Conservation (phyloP, 1,139 yeast genomes). For the Scheffersomyces segobiensis region DNA sequence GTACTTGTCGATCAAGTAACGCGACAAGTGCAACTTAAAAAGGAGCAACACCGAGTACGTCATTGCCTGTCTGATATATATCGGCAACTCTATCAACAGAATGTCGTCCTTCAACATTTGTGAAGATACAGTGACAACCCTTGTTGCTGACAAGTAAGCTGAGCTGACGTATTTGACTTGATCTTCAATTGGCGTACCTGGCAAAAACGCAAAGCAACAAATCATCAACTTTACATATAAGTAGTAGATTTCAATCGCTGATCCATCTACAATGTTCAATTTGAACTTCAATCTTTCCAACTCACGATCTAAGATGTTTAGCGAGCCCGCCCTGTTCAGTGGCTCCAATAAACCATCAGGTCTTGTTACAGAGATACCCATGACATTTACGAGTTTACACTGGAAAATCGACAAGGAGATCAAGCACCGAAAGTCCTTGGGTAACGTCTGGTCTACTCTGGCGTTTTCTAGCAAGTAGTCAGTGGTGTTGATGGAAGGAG, state of each 20-base stretch:
- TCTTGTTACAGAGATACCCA: slow-evolving; percentile 86
- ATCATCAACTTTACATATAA: slow-evolving; percentile 78
- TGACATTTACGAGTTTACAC: slow-evolving; percentile 76
- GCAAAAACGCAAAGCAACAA: slow-evolving; percentile 87
- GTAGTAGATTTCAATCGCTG: slow-evolving; percentile 74
- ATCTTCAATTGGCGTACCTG: slow-evolving; percentile 87
- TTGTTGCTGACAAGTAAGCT: slow-evolving; percentile 80
- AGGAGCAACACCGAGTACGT: slow-evolving; percentile 77
- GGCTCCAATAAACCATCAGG: slow-evolving; percentile 92
- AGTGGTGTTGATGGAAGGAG: slow-evolving; percentile 77
- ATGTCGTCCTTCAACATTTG: slow-evolving; percentile 60
- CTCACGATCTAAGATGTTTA: slow-evolving; percentile 76
- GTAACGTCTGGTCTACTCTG: slow-evolving; percentile 64
- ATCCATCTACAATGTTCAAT: slow-evolving; percentile 60
- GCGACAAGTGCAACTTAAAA: slow-evolving; percentile 80
- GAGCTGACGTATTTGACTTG: slow-evolving; percentile 82
- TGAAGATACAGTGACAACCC: slow-evolving; percentile 77
- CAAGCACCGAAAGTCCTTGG: slow-evolving; percentile 70
- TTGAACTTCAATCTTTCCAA: slow-evolving; percentile 69
- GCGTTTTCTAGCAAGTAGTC: slow-evolving; percentile 84
- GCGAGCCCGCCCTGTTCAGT: slow-evolving; percentile 75
- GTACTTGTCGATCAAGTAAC: slow-evolving; percentile 71
- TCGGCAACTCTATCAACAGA: slow-evolving; percentile 80
- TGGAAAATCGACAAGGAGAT: slow-evolving; percentile 79
- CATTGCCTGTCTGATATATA: slow-evolving; percentile 81